These are phyloP conservation scores for Misopates orontium DNA, from an alignment of 257 asterid species.

Conservation along the genomic window DNA sequence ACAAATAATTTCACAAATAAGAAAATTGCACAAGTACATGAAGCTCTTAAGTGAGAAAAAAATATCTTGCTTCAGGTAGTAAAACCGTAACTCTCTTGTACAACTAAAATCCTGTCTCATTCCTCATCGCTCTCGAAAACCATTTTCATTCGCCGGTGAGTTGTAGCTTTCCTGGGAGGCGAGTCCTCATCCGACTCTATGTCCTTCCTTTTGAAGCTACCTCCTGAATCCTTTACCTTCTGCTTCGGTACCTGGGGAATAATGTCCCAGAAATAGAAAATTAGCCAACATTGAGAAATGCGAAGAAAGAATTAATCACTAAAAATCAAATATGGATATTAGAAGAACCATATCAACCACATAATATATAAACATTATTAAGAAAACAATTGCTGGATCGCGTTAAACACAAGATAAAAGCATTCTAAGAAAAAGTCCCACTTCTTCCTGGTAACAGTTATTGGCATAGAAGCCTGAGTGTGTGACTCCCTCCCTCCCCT, in stretches of 20 bases:
- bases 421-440: not conserved
- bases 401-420: not conserved
- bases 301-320: not conserved
- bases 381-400: not conserved
- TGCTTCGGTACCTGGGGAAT: constrained; percentile 71
- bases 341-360: not conserved
- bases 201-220: constrained; percentile 68
- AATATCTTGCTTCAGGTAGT: no score
- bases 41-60: no score
- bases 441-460: no score
- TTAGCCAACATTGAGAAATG: not conserved
- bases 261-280: constrained; percentile 2
- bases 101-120: constrained; percentile 24
- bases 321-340: not conserved
- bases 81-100: no score
- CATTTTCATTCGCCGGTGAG: constrained; percentile 89
- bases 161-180: constrained; percentile 71
- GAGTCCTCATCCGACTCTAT: constrained; percentile 93
- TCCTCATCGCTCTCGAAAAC: constrained; percentile 91
- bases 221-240: constrained; percentile 55
- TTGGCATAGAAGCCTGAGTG: no score
- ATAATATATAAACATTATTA: not conserved
- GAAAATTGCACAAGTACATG: no score
- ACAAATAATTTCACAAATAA: no score
- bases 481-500: no score